Evolutionary conservation across 2,329 filamentous ascomycete species (phyloP).

Genomic region (Colletotrichum somersetense): DNA sequence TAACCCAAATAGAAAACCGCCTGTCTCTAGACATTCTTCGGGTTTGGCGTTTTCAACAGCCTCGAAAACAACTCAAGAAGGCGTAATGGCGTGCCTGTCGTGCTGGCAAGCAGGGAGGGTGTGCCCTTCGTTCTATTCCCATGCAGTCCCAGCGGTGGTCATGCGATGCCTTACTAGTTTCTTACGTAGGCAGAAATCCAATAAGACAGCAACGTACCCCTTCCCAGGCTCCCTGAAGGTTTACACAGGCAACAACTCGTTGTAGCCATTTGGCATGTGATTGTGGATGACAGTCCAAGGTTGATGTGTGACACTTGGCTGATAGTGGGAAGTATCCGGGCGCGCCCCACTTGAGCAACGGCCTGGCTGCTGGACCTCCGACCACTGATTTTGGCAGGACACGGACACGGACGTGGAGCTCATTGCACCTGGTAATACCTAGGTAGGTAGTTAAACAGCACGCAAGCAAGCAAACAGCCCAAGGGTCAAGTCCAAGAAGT

Average conservation of each 20-base stretch:
- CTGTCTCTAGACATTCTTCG: background rate
- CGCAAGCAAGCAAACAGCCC: constrained; percentile 9
- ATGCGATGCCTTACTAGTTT: background rate
- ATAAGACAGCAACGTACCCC: background rate
- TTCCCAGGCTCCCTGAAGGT: background rate
- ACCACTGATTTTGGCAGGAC: constrained; percentile 7
- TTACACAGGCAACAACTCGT: no score
- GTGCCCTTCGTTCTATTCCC: background rate
- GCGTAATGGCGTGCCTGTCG: background rate
- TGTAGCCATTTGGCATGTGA: constrained; percentile 14
- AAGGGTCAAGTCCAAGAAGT: constrained; percentile 18
- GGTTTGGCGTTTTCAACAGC: background rate
- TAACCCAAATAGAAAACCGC: background rate
- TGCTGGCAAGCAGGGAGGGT: background rate
- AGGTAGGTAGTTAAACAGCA: background rate
- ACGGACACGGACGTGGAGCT: constrained; percentile 8
- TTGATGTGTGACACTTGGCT: background rate
- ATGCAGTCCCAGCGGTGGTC: background rate
- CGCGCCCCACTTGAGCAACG: constrained; percentile 10
- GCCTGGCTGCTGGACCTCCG: constrained; percentile 13
- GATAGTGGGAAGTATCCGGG: constrained; percentile 1
- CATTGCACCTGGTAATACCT: background rate
- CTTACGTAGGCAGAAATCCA: background rate
- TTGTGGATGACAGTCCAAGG: background rate
- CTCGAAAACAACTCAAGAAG: no score